phyloP scores from a whole-genome alignment of 371 early-diverging fungal genomes.

The Apophysomyces sp. region DNA sequence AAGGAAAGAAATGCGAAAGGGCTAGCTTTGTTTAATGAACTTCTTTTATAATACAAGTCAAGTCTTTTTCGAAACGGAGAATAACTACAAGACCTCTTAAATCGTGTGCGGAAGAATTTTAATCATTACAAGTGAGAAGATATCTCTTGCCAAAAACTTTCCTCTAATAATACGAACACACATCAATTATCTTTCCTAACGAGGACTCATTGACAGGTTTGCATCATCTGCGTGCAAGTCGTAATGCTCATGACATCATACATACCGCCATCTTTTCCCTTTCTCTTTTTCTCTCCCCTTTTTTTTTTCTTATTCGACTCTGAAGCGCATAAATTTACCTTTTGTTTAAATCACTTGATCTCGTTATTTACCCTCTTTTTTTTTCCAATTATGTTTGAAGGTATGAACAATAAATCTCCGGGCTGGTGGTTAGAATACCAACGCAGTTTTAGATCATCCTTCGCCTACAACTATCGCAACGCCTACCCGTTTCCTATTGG shows the following conservation, averaged over 20 bases:
- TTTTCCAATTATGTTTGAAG: not conserved
- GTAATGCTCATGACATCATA: slow-evolving; percentile 1
- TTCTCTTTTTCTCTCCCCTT: not conserved
- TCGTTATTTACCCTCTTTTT: not conserved
- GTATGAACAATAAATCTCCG: slow-evolving; percentile 1
- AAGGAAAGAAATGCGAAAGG: slow-evolving; percentile 1
- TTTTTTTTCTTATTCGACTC: not conserved
- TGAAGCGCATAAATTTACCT: not conserved
- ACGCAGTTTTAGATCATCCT: slow-evolving; percentile 2
- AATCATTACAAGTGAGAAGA: not conserved
- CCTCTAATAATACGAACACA: too few species aligned
- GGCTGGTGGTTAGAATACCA: not conserved
- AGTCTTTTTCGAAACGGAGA: slow-evolving; percentile 28
- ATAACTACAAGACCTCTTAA: slow-evolving; percentile 6
- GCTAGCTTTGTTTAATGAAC: slow-evolving; percentile 6
- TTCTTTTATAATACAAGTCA: slow-evolving; percentile 7
- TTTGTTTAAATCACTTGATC: not conserved
- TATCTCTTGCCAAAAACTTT: not conserved
- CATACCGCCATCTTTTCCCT: not conserved
- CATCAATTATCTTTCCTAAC: not conserved
- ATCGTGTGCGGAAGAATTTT: not conserved
- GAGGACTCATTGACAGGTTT: not conserved
- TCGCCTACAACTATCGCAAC: not conserved
- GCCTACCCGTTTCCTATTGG: slow-evolving; percentile 11
- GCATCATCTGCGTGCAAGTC: not conserved